Base-by-base conservation (phyloP, 768 basidiomycete genomes). In the Rhizopogon vinicolor region DNA sequence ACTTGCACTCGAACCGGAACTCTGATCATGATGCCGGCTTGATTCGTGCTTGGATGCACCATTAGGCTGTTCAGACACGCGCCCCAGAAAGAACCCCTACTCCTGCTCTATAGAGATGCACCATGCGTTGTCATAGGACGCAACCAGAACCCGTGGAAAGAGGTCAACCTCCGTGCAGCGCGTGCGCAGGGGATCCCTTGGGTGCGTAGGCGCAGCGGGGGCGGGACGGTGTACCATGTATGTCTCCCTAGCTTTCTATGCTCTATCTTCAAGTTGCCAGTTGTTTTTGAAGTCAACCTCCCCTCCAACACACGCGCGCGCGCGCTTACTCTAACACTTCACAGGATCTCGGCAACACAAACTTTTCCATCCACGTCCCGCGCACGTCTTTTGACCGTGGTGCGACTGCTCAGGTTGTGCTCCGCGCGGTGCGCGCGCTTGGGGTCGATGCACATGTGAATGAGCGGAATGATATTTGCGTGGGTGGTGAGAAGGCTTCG, bases 111-210 rank as follows among this genome's bases (percentile, higher is more conserved):
- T 68, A 84, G 92, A 31, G 90, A 98, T 66, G 68, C 73, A 0
- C 92, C 93, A 3, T 94, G 93, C 63, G 92, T 98, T 16, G 80
- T 99, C 52, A 91, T 98, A 53, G 96, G 96, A 0, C 77, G 96
- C 51, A 95, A 98, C 68, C 97, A 99, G 75, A 98, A 97, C 62
- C 96, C 95, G 14, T 98, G 96, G 96, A 97, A 93, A 67, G 96
- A 99, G 65, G 85, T 94, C 61, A 95, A 96, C 62, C 79, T 95
- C 48, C 58, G 66, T 6, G 77, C 81, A 1, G 75, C 93, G 6
- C 69, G 72, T 10, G 54, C 68, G 42, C 68, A 75, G 58, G 76
- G 74, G 4, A 78, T 93, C 16, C 91, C 91, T 0, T 89, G 92
- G 64, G 79, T 98, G 33, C 78, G 96, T 41, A 77, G 96, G 53